A percentile compares a stretch with the other conserved stretches of the same genome.
These are phyloP conservation scores for Lipomyces anomalus DNA, from an alignment of 805 yeast species.

Conservation along the genomic window DNA sequence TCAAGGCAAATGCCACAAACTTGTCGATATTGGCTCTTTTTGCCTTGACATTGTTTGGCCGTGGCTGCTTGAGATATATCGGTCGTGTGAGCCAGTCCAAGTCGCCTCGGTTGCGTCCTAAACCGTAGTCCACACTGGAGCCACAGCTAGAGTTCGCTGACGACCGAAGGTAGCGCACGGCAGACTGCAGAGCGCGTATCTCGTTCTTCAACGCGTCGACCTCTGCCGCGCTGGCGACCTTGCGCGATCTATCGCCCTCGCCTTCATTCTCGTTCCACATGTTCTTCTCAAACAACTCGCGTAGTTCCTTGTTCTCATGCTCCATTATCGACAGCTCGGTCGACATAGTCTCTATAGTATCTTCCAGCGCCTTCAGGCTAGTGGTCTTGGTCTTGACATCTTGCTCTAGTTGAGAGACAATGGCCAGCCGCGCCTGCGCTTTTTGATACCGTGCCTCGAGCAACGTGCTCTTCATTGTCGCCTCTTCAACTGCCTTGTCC, in stretches of 20 bases:
- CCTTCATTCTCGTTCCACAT: too few relatives aligned
- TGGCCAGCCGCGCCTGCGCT: neutral
- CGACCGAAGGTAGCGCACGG: neutral
- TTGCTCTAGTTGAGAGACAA: neutral
- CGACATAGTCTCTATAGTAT: neutral
- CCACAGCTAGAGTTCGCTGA: conserved; percentile 1
- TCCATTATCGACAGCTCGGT: neutral
- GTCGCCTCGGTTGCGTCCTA: too few relatives aligned
- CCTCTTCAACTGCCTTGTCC: neutral
- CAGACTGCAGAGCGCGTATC: neutral
- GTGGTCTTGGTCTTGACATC: neutral
- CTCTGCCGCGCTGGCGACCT: neutral
- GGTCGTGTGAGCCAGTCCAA: too few relatives aligned
- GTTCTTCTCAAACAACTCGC: too few relatives aligned
- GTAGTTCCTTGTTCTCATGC: too few relatives aligned
- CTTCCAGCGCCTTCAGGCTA: neutral
- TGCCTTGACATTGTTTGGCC: too few relatives aligned
- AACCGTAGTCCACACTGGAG: too few relatives aligned
- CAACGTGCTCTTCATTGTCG: neutral
- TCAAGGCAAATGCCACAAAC: too few relatives aligned
- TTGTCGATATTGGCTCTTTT: too few relatives aligned
- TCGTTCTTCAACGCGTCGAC: neutral
- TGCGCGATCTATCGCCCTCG: too few relatives aligned
- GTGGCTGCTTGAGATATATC: too few relatives aligned
- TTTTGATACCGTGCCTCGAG: neutral